These are phyloP conservation scores for Fusarium caatingaense DNA, from an alignment of 2,329 filamentous ascomycete species.

Conservation along the genomic window DNA sequence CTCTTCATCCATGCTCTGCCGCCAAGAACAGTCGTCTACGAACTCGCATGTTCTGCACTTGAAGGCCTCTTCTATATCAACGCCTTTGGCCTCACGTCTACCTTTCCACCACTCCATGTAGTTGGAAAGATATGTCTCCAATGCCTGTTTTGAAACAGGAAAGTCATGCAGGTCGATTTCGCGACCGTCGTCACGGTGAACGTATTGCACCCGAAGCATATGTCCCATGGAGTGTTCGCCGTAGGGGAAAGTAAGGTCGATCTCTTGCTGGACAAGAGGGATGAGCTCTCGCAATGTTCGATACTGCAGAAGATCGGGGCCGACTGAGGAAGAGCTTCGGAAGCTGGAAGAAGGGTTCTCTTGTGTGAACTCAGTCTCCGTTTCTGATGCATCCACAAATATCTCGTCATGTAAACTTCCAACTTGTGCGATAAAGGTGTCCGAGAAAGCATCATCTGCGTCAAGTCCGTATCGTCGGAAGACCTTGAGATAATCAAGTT, in stretches of 20 bases:
- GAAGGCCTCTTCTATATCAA: conserved; percentile 85
- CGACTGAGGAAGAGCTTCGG: conserved; percentile 34
- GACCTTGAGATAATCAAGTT: conserved; percentile 75
- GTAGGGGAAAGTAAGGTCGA: conserved; percentile 64
- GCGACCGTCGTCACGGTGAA: conserved; percentile 63
- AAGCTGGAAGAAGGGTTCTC: conserved; percentile 29
- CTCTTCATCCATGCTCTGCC: conserved; percentile 75
- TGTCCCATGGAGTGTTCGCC: conserved; percentile 61
- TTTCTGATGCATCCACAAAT: conserved; percentile 65
- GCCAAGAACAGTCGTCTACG: conserved; percentile 81
- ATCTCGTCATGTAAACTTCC: conserved; percentile 74
- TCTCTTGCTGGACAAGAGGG: conserved; percentile 58
- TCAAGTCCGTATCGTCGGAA: conserved; percentile 79
- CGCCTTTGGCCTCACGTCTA: conserved; percentile 76
- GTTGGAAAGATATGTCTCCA: conserved; percentile 74
- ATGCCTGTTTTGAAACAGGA: conserved; percentile 70
- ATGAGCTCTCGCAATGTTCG: conserved; percentile 61
- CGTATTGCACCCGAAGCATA: conserved; percentile 66
- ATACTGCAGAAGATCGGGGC: conserved; percentile 58
- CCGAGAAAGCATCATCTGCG: conserved; percentile 75
- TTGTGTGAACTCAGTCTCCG: conserved; percentile 19
- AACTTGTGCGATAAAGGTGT: conserved; percentile 81
- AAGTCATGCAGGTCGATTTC: conserved; percentile 69
- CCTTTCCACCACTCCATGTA: conserved; percentile 93
- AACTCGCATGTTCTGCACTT: conserved; percentile 92